Evolutionary conservation across 1,284 basidiomycete species (phyloP).

Genomic region (Fomes fomentarius): DNA sequence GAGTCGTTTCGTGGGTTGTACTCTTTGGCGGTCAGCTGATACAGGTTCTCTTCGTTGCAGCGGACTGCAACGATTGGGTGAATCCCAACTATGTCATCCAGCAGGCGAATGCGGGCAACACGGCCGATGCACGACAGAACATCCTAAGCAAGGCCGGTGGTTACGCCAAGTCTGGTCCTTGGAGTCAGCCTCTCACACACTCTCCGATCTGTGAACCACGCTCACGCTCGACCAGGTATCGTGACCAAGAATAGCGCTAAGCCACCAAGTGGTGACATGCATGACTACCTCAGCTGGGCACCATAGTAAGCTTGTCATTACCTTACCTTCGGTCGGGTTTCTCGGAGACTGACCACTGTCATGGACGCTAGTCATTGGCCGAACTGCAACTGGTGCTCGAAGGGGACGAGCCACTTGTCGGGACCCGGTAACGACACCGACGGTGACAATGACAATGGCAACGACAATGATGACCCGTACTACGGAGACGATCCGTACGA

Average conservation of each 20-base stretch:
- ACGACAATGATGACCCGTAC: slow-evolving; percentile 5
- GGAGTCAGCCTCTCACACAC: slow-evolving; percentile 41
- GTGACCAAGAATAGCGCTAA: slow-evolving; percentile 23
- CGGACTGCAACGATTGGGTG: slow-evolving; percentile 40
- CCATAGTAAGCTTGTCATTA: slow-evolving; percentile 49
- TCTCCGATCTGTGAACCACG: not conserved
- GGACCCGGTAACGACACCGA: slow-evolving; percentile 23
- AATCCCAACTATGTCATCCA: slow-evolving; percentile 35
- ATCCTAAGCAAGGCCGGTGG: slow-evolving; percentile 49
- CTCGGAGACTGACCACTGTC: slow-evolving; percentile 6
- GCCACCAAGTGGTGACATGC: slow-evolving; percentile 43
- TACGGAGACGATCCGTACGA: slow-evolving; percentile 17
- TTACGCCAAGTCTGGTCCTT: slow-evolving; percentile 50
- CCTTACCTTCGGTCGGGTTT: not conserved
- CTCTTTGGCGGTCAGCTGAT: not conserved
- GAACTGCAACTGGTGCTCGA: slow-evolving; percentile 48
- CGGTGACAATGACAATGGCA: slow-evolving; percentile 8
- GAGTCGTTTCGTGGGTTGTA: not conserved
- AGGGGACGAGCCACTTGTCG: slow-evolving; percentile 32
- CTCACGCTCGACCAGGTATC: slow-evolving; percentile 19
- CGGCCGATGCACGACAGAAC: slow-evolving; percentile 43
- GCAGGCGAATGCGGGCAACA: slow-evolving; percentile 32
- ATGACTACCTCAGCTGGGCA: slow-evolving; percentile 61
- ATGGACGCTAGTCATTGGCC: slow-evolving; percentile 56
- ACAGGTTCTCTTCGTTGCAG: slow-evolving; percentile 1